Conservation (phyloP, 164 flowering plant species). For the Vitis rotundifolia region DNA sequence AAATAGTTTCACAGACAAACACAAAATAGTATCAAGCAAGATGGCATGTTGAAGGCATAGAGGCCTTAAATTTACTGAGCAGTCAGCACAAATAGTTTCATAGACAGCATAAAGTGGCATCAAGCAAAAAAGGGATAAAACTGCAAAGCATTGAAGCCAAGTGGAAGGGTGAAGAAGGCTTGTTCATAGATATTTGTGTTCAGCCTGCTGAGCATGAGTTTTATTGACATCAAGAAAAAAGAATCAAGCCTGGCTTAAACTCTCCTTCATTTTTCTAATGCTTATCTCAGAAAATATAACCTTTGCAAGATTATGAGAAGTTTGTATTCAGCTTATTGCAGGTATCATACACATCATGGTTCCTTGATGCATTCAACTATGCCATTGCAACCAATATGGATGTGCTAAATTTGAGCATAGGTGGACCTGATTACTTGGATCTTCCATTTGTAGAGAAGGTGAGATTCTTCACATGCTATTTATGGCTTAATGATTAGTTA, state of each 20-base stretch:
- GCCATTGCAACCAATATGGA: slow-evolving; percentile 96
- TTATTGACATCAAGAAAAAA: neutral
- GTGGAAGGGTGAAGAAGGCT: neutral
- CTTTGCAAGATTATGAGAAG: slow-evolving; percentile 64
- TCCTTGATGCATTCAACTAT: slow-evolving; percentile 99
- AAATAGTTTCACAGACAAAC: too few relatives aligned
- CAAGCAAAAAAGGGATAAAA: neutral
- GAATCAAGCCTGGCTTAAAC: too few relatives aligned
- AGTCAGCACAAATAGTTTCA: neutral
- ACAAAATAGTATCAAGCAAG: too few relatives aligned
- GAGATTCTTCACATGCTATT: slow-evolving; percentile 3
- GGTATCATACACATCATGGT: slow-evolving; percentile 99
- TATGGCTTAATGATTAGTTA: slow-evolving; percentile 1
- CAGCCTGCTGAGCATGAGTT: neutral
- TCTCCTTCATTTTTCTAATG: neutral
- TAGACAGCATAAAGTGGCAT: neutral
- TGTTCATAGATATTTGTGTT: neutral
- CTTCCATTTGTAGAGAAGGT: slow-evolving; percentile 99
- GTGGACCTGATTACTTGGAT: slow-evolving; percentile 99
- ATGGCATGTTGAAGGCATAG: neutral
- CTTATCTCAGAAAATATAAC: neutral
- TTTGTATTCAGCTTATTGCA: slow-evolving; percentile 89
- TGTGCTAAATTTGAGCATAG: slow-evolving; percentile 95
- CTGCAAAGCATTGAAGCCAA: neutral
- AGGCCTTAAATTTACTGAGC: neutral